Conservation (phyloP, 2,329 filamentous ascomycete species). For the Cladosporium sphaerospermum region DNA sequence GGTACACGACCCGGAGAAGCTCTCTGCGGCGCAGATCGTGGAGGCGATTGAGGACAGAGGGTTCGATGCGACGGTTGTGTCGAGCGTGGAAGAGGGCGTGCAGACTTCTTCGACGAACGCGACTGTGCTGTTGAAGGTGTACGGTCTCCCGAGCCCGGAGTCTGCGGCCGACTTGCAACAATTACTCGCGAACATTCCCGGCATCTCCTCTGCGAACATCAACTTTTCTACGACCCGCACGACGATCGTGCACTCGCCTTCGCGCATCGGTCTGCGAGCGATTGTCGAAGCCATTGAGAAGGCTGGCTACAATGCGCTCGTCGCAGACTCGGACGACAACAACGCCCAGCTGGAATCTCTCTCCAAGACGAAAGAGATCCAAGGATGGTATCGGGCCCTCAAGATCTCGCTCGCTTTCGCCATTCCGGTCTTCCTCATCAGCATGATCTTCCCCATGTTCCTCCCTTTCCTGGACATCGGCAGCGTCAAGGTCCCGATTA, state of each 20-base stretch:
- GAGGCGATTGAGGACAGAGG: slow-evolving; percentile 84
- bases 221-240: slow-evolving; percentile 69
- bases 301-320: slow-evolving; percentile 79
- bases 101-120: slow-evolving; percentile 48
- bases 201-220: slow-evolving; percentile 68
- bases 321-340: slow-evolving; percentile 89
- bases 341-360: slow-evolving; percentile 94
- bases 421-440: slow-evolving; percentile 81
- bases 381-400: slow-evolving; percentile 83
- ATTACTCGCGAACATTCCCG: slow-evolving; percentile 57
- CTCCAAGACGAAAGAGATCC: slow-evolving; percentile 92
- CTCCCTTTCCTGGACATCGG: slow-evolving; percentile 72
- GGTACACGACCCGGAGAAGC: slow-evolving; percentile 67
- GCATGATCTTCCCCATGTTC: slow-evolving; percentile 91
- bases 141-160: slow-evolving; percentile 66
- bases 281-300: slow-evolving; percentile 78
- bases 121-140: slow-evolving; percentile 74
- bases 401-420: slow-evolving; percentile 72
- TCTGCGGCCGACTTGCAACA: slow-evolving; percentile 68
- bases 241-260: slow-evolving; percentile 65
- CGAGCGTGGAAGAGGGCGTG: slow-evolving; percentile 59
- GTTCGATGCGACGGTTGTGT: slow-evolving; percentile 79
- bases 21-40: slow-evolving; percentile 67
- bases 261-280: slow-evolving; percentile 67
- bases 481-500: slow-evolving; percentile 52